phyloP scores from a whole-genome alignment of 257 asterid genomes.

The Dorcoceras hygrometricum region DNA sequence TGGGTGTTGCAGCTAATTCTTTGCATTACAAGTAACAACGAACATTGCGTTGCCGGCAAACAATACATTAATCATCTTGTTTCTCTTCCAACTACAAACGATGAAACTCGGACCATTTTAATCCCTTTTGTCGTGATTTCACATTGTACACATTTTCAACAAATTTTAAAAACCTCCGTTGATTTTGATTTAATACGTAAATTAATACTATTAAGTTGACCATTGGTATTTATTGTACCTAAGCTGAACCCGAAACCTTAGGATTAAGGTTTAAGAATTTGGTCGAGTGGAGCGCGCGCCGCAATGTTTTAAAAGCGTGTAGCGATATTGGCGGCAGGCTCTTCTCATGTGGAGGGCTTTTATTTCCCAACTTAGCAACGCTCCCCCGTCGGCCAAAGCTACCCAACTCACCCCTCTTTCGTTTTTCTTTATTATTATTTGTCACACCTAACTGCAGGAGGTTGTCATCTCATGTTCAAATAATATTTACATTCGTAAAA shows the following conservation, averaged over 20 bases:
- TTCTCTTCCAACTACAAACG: conserved; percentile 11
- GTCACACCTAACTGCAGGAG: background rate
- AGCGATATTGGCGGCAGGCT: background rate
- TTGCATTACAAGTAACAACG: background rate
- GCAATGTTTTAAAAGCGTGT: conserved; percentile 19
- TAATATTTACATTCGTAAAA: no score
- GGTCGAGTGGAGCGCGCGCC: conserved; percentile 32
- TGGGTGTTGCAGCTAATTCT: conserved; percentile 7
- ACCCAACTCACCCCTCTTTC: background rate
- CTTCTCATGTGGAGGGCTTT: background rate
- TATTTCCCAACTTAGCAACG: background rate
- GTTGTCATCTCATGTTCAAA: no score
- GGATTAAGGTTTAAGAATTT: background rate
- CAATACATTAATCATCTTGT: background rate
- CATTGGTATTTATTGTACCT: conserved; percentile 25
- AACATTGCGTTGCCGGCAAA: conserved; percentile 2
- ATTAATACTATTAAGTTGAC: background rate
- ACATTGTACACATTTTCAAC: conserved; percentile 21
- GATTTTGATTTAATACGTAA: background rate
- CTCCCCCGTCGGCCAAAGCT: background rate
- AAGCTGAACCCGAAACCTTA: conserved; percentile 21
- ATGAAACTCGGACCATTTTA: conserved; percentile 15
- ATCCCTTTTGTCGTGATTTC: conserved; percentile 22
- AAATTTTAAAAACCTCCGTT: background rate
- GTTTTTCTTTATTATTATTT: no score